These are phyloP conservation scores for Puccinia triticina DNA, from an alignment of 1,284 basidiomycete species.

Conservation along the genomic window DNA sequence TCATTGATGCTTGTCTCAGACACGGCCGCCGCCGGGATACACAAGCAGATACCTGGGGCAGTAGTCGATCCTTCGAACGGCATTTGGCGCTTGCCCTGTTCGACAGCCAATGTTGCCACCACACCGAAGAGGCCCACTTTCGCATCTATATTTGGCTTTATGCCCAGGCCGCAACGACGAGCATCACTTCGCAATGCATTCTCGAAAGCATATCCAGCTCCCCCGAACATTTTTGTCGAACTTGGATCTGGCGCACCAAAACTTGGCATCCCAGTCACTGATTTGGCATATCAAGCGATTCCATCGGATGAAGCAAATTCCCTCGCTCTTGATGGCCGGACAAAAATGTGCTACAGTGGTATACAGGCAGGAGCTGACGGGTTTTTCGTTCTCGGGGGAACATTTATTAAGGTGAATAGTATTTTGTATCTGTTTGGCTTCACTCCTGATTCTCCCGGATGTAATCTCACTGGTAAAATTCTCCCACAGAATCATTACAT, in stretches of 20 bases:
- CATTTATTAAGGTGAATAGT: constrained; percentile 46
- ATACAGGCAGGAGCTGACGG: constrained; percentile 43
- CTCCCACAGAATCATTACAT: constrained; percentile 42
- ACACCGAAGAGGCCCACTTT: not conserved
- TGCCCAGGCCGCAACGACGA: constrained; percentile 3
- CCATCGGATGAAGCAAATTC: not conserved
- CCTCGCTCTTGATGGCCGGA: not conserved
- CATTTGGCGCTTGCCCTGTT: constrained; percentile 41
- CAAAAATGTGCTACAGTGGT: constrained; percentile 40
- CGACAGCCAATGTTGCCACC: not conserved
- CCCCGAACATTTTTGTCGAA: constrained; percentile 33
- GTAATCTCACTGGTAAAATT: not conserved
- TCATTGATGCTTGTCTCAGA: constrained; percentile 28
- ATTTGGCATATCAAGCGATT: constrained; percentile 44
- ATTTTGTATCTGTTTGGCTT: not conserved
- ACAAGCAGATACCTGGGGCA: constrained; percentile 24
- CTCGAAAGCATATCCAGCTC: not conserved
- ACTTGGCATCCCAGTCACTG: constrained; percentile 39
- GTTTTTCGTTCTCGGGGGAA: constrained; percentile 44
- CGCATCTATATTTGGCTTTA: not conserved
- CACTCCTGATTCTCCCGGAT: not conserved
- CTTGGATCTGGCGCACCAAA: constrained; percentile 28
- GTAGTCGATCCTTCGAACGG: constrained; percentile 29
- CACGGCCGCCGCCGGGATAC: constrained; percentile 26
- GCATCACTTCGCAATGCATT: not conserved